Conservation (phyloP, 176 grass and related monocot species). For the Zoysia japonica region DNA sequence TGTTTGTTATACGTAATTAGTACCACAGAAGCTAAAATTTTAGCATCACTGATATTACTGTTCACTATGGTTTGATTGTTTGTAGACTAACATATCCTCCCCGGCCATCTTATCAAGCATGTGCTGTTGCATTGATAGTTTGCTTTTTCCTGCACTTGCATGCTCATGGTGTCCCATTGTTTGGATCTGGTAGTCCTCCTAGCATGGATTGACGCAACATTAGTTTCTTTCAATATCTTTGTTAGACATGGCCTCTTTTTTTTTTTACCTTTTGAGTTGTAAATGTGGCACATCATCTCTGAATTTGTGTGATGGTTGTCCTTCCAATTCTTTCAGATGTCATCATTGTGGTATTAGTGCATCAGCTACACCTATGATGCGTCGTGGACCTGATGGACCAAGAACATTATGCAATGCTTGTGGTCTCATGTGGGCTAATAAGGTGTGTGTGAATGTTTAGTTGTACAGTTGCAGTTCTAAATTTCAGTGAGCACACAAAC, state of each 20-base stretch:
- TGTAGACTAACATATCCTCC: background rate
- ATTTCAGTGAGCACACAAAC: conserved; percentile 13
- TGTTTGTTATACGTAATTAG: background rate
- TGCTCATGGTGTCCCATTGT: background rate
- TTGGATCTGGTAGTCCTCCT: conserved; percentile 11
- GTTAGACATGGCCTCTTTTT: background rate
- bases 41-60: background rate
- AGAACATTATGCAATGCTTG: conserved; percentile 98
- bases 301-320: conserved; percentile 20
- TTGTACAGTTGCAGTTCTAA: conserved; percentile 13
- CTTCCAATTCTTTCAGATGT: conserved; percentile 59
- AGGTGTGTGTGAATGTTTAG: conserved; percentile 53
- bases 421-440: conserved; percentile 99
- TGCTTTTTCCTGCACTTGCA: background rate
- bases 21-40: background rate
- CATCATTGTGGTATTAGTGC: conserved; percentile 87
- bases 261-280: background rate
- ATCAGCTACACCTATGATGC: conserved; percentile 92
- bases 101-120: background rate
- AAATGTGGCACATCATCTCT: background rate
- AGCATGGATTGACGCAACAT: background rate
- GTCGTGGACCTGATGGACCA: conserved; percentile 91
- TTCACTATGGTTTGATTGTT: background rate
- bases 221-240: conserved; percentile 11
- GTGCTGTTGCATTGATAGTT: background rate